Evolutionary conservation across 129 eudicot species (phyloP).

Genomic region (Heracleum sosnowskyi): DNA sequence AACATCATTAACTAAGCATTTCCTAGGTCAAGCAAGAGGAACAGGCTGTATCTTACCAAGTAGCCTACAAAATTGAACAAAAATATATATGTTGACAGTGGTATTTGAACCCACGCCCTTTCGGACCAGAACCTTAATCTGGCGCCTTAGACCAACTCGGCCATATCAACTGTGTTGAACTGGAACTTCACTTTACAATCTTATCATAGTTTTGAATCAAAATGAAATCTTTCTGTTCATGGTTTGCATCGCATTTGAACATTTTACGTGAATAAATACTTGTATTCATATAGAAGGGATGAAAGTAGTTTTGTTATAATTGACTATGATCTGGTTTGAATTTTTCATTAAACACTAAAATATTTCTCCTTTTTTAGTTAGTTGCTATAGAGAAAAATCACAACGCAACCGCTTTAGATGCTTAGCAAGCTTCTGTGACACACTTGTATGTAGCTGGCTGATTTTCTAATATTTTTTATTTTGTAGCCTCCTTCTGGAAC

Average conservation of each 20-base stretch:
- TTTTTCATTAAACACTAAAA: neutral
- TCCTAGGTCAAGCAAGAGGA: too few relatives aligned
- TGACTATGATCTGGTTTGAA: neutral
- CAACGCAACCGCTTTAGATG: neutral
- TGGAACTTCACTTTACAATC: neutral
- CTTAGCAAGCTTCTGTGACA: neutral
- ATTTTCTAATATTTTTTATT: too few relatives aligned
- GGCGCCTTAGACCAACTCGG: constrained; percentile 96
- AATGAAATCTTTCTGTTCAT: neutral
- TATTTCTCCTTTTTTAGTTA: neutral
- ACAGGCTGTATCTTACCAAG: too few relatives aligned
- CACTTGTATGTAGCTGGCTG: neutral
- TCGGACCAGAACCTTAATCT: constrained; percentile 99
- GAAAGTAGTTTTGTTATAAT: neutral
- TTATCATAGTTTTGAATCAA: neutral
- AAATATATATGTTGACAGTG: constrained; percentile 31
- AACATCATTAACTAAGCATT: too few relatives aligned
- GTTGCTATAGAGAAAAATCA: neutral
- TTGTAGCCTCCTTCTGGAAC: too few relatives aligned
- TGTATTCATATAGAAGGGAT: neutral
- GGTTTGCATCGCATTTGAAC: neutral
- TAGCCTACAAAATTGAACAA: too few relatives aligned
- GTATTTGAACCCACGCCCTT: constrained; percentile 99
- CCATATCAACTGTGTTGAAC: constrained; percentile 6
- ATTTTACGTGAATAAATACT: too few relatives aligned